Evolutionary conservation across 768 basidiomycete species (phyloP).

Genomic region (Termitomyces sp.): DNA sequence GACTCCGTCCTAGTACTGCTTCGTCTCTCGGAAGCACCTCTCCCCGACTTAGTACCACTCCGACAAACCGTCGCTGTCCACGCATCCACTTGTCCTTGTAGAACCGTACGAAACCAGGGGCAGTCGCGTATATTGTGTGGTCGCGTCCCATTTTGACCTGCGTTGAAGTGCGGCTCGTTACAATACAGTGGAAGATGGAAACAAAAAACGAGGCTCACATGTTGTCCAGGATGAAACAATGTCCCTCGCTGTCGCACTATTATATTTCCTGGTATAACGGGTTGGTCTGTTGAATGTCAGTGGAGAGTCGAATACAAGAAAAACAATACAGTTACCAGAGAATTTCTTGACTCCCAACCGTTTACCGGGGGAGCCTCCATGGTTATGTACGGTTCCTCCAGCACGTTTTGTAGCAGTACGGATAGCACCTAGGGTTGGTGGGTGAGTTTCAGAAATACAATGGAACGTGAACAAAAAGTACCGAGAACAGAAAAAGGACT

Average conservation of each 20-base stretch:
- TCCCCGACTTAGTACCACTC: conserved; percentile 77
- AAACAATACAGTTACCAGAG: conserved; percentile 60
- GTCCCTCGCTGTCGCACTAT: conserved; percentile 94
- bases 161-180: conserved; percentile 1
- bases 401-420: conserved; percentile 96
- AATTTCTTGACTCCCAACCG: conserved; percentile 95
- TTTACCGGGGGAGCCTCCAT: conserved; percentile 89
- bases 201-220: conserved; percentile 50
- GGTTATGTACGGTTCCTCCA: conserved; percentile 91
- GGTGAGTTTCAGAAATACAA: background rate
- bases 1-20: conserved; percentile 67
- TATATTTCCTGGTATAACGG: conserved; percentile 92
- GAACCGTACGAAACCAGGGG: conserved; percentile 92
- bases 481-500: conserved; percentile 52
- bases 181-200: background rate
- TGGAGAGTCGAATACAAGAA: background rate
- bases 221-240: conserved; percentile 89
- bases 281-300: conserved; percentile 59
- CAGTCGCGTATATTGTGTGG: conserved; percentile 89
- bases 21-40: conserved; percentile 89
- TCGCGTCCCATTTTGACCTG: conserved; percentile 92
- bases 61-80: conserved; percentile 75
- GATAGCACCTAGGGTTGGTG: conserved; percentile 55
- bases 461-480: conserved; percentile 15
- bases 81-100: conserved; percentile 80